A percentile compares a stretch with the other conserved stretches of the same genome.
Conservation (phyloP, 2,329 filamentous ascomycete species). For the Catunica adiposa region DNA sequence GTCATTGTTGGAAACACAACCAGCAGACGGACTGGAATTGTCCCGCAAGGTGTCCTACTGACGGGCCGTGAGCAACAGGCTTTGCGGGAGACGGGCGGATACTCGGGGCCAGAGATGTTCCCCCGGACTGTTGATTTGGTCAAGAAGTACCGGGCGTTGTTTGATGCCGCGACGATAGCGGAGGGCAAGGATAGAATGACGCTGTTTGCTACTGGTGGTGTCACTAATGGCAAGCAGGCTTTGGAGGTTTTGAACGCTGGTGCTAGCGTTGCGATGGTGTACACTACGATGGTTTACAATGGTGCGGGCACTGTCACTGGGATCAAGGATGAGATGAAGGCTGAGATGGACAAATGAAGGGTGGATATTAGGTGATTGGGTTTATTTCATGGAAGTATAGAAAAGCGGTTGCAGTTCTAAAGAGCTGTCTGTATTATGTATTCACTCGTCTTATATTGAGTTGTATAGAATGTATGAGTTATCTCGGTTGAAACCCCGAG, state of each 20-base stretch:
- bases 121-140: conserved; percentile 64
- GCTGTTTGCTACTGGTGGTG: conserved; percentile 86
- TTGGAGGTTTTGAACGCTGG: conserved; percentile 70
- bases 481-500: not conserved
- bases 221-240: conserved; percentile 76
- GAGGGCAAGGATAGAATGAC: conserved; percentile 43
- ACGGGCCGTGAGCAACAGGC: conserved; percentile 48
- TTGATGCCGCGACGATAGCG: conserved; percentile 33
- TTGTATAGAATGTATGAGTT: conserved; percentile 6
- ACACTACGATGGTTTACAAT: conserved; percentile 57
- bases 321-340: conserved; percentile 47
- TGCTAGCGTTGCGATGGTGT: conserved; percentile 80
- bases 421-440: not conserved
- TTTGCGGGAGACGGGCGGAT: conserved; percentile 66
- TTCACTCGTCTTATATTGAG: not conserved
- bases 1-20: conserved; percentile 97
- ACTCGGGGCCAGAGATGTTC: conserved; percentile 82
- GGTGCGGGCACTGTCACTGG: conserved; percentile 47
- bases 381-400: not conserved
- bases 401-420: not conserved
- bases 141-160: conserved; percentile 54
- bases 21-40: conserved; percentile 51
- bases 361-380: not conserved
- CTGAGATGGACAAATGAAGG: conserved; percentile 21
- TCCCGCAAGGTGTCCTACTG: conserved; percentile 51